These are phyloP conservation scores for Collybiopsis luxurians DNA, from an alignment of 768 basidiomycete species.

Conservation along the genomic window DNA sequence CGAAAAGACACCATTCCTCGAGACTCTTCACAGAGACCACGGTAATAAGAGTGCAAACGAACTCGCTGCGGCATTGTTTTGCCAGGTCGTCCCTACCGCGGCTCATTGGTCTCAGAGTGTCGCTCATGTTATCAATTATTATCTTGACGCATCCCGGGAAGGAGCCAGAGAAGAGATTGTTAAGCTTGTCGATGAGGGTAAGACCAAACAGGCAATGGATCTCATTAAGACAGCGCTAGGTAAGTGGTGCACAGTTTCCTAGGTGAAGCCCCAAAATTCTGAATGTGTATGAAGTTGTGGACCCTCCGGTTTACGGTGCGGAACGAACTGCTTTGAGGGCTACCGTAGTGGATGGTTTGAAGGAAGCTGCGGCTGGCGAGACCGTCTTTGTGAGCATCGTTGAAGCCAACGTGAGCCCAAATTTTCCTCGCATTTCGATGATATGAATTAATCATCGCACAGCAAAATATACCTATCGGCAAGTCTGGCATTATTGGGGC, in stretches of 20 bases:
- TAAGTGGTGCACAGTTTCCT: neutral
- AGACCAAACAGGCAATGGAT: constrained; percentile 16
- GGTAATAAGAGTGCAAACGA: constrained; percentile 24
- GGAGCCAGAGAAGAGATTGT: constrained; percentile 39
- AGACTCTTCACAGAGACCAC: constrained; percentile 21
- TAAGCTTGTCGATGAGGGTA: constrained; percentile 24
- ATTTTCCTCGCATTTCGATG: neutral
- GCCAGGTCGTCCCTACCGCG: constrained; percentile 53
- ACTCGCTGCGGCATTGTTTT: constrained; percentile 49
- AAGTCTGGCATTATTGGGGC: neutral
- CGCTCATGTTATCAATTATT: constrained; percentile 59
- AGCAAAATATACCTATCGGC: neutral
- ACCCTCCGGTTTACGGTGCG: neutral
- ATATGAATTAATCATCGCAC: neutral
- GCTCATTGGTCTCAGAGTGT: constrained; percentile 55
- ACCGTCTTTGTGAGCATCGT: constrained; percentile 2
- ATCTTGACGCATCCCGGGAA: constrained; percentile 38
- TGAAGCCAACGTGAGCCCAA: neutral
- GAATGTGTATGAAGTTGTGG: neutral
- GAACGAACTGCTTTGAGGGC: constrained; percentile 1
- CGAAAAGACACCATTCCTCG: constrained; percentile 27
- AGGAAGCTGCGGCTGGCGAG: neutral
- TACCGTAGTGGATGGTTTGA: neutral
- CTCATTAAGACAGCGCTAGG: constrained; percentile 2
- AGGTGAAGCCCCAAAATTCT: neutral